Conservation (phyloP, 2,329 filamentous ascomycete species). For the Stagonosporopsis cucurbitacearum region DNA sequence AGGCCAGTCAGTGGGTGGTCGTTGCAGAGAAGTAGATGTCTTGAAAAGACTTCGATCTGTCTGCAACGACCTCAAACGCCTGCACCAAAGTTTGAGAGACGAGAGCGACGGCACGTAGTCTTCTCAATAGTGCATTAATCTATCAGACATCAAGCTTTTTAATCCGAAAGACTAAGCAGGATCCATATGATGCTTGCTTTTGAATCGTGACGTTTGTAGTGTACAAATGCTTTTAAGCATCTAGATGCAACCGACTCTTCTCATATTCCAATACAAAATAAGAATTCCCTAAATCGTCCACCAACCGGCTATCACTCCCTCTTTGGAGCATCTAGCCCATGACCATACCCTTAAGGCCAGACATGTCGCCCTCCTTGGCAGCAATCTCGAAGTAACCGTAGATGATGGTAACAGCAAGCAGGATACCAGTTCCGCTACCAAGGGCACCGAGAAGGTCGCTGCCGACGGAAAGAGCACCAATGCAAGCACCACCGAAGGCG, state of each 20-base stretch:
- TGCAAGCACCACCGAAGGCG: constrained; percentile 98
- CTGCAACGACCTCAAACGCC: too few species aligned
- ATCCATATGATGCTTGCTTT: constrained; percentile 15
- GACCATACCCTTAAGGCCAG: constrained; percentile 74
- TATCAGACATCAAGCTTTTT: constrained; percentile 22
- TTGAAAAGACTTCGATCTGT: too few species aligned
- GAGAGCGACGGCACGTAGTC: neutral
- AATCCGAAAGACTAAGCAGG: constrained; percentile 8
- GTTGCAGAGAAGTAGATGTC: constrained; percentile 28
- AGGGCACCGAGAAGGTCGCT: constrained; percentile 96
- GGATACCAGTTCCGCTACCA: constrained; percentile 95
- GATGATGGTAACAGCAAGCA: constrained; percentile 99
- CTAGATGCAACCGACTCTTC: constrained; percentile 12
- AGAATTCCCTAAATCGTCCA: constrained; percentile 6
- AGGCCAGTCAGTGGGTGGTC: constrained; percentile 40
- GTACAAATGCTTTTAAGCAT: constrained; percentile 21
- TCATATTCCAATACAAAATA: constrained; percentile 17
- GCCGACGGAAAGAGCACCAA: constrained; percentile 93
- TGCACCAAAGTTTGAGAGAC: too few species aligned
- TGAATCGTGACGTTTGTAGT: constrained; percentile 19
- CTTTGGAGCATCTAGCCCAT: constrained; percentile 51
- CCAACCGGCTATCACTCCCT: neutral
- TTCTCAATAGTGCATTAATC: constrained; percentile 19
- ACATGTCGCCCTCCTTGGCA: constrained; percentile 95
- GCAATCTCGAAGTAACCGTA: constrained; percentile 99